Conservation (phyloP, 306 rosid species). For the Abrus pulchellus region DNA sequence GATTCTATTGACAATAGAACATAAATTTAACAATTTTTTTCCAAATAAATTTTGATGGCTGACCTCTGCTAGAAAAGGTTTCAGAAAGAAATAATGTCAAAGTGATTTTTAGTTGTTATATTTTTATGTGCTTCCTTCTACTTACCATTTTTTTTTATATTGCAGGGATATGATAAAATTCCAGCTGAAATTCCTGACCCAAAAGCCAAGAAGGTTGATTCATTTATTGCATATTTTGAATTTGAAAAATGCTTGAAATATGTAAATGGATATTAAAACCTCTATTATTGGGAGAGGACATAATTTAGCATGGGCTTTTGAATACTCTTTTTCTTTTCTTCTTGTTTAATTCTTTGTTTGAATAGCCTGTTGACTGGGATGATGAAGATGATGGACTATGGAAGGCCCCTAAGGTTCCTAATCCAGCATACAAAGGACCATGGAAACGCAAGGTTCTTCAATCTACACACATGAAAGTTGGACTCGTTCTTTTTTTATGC, state of each 20-base stretch:
- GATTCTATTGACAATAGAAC: constrained; percentile 6
- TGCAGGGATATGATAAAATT: constrained; percentile 86
- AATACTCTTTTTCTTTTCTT: constrained; percentile 20
- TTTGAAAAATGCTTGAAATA: constrained; percentile 9
- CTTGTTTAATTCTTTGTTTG: constrained; percentile 39
- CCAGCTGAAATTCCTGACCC: constrained; percentile 92
- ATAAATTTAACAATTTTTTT: not conserved
- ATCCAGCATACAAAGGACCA: constrained; percentile 95
- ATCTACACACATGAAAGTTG: constrained; percentile 39
- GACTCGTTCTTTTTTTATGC: not conserved
- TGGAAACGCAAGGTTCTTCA: constrained; percentile 88
- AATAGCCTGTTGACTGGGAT: constrained; percentile 90
- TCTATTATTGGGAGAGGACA: constrained; percentile 24
- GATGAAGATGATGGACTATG: constrained; percentile 92
- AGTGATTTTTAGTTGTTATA: not conserved
- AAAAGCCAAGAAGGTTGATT: constrained; percentile 76
- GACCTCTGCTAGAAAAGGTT: constrained; percentile 21
- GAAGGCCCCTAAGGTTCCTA: constrained; percentile 89
- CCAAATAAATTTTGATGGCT: not conserved
- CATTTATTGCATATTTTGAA: constrained; percentile 16
- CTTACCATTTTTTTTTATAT: constrained; percentile 31
- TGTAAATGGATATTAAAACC: constrained; percentile 37
- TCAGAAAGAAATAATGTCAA: not conserved
- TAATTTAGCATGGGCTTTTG: constrained; percentile 21
- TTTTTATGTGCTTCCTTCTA: constrained; percentile 32